Evolutionary conservation across 1,139 yeast species (phyloP).

Genomic region (Suhomyces anneliseae): DNA sequence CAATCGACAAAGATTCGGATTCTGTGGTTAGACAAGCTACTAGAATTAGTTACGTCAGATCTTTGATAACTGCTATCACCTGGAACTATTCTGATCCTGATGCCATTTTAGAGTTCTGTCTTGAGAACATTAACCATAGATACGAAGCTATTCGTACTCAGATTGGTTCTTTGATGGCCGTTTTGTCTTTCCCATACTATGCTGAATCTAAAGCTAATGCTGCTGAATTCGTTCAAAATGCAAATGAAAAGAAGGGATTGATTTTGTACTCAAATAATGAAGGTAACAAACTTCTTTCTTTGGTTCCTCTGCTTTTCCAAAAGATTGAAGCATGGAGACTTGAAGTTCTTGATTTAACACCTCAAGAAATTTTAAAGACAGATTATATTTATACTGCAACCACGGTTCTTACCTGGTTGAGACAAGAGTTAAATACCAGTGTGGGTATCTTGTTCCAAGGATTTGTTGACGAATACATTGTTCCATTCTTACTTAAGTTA

Average conservation of each 20-base stretch:
- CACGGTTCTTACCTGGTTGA: conserved; percentile 45
- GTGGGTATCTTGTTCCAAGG: conserved; percentile 41
- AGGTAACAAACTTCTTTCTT: conserved; percentile 20
- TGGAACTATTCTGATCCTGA: conserved; percentile 61
- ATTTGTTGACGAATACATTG: conserved; percentile 42
- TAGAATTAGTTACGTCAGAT: conserved; percentile 56
- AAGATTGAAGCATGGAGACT: conserved; percentile 46
- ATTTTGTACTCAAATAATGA: conserved; percentile 27
- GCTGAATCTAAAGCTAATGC: conserved; percentile 49
- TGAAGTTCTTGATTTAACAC: conserved; percentile 31
- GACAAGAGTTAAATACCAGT: conserved; percentile 43
- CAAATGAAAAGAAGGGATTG: conserved; percentile 28
- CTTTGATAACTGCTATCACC: conserved; percentile 54
- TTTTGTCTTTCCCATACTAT: conserved; percentile 53
- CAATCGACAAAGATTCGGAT: conserved; percentile 53
- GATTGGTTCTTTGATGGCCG: conserved; percentile 64
- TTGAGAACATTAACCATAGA: conserved; percentile 56
- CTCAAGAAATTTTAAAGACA: conserved; percentile 49
- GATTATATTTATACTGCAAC: conserved; percentile 50
- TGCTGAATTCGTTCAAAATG: conserved; percentile 41
- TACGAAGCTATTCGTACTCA: conserved; percentile 75
- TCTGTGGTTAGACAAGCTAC: conserved; percentile 72
- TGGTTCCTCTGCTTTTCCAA: conserved; percentile 39
- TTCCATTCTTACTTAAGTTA: conserved; percentile 71
- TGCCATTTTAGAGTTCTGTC: conserved; percentile 45